A percentile compares a stretch with the other conserved stretches of the same genome.
Evolutionary conservation across 176 grass and related monocot species (phyloP).

Genomic region (Ampelocalamus luodianensis): DNA sequence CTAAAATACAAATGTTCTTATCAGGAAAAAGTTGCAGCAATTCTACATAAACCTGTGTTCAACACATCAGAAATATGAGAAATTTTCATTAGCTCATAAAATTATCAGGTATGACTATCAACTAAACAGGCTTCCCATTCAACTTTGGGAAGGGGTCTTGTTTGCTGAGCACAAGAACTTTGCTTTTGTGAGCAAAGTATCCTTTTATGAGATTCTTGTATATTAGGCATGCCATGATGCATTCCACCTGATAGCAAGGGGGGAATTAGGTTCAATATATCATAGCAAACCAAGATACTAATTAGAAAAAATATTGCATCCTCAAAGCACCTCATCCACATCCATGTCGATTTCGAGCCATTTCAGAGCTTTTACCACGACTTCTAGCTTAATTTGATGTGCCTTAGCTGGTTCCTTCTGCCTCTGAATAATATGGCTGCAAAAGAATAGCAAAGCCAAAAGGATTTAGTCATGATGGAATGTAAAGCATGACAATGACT

Average conservation of each 20-base stretch:
- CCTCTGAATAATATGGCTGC: constrained; percentile 78
- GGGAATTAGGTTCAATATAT: not conserved
- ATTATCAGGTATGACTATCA: constrained; percentile 5
- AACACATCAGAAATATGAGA: not conserved
- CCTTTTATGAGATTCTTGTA: constrained; percentile 91
- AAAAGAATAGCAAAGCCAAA: constrained; percentile 28
- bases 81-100: not conserved
- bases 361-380: constrained; percentile 73
- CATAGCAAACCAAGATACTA: not conserved
- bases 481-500: not conserved
- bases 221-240: constrained; percentile 88
- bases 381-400: constrained; percentile 89
- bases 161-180: constrained; percentile 97
- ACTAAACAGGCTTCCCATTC: constrained; percentile 75
- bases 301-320: not conserved
- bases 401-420: constrained; percentile 84
- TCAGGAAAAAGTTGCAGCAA: not conserved
- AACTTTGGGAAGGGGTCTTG: constrained; percentile 89
- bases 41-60: not conserved
- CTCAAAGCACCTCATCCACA: constrained; percentile 69
- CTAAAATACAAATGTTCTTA: constrained; percentile 26
- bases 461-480: constrained; percentile 9
- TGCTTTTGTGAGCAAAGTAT: constrained; percentile 95
- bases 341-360: constrained; percentile 97
- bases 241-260: constrained; percentile 67